Base-by-base conservation (phyloP, 2,329 filamentous ascomycete species). In the Pyrenochaeta sp. region DNA sequence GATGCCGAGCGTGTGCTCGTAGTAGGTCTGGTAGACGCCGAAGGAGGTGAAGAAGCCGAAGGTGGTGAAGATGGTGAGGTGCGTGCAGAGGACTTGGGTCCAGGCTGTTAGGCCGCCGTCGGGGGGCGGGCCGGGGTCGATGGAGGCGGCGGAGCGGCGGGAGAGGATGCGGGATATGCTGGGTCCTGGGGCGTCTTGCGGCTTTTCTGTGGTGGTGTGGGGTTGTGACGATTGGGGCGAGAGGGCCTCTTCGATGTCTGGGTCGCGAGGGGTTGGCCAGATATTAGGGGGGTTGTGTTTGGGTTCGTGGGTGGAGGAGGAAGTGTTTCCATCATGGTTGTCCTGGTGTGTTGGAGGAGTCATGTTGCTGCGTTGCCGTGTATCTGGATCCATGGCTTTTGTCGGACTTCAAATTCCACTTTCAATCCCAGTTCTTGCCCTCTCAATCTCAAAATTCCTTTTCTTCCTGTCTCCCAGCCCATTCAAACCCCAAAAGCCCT, bases 1-100 rank as follows among this genome's bases (percentile, higher is more conserved):
- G 13, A 64, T 65, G 5, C 55, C 54, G 31, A 58, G 80, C 45
- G 30, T 67, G 49, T 55, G 72, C 57, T 22, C 70, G 49, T 83
- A 84, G 61, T 78, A 77, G 3, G 75, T 74, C 48, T 84, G 80
- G 42, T 81, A 84, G 3, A 79, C 75, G 3, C 81, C 81, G 47
- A 81, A 83, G n/a, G 77, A 77, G 30, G 75, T 77, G 56, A 79
- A 74, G 45, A 76, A 79, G 3, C 50, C 72, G 75, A 82, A 85
- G 1, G 81, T 81, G 52, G 79, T 82, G 61, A 83, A 80, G 53
- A 81, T 79, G 31, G 82, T 72, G 34, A 80, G 66, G 55, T 65
- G 61, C 2, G 81, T 81, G 2, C 71, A 76, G 8, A 81, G 70
- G 2, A 74, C 71, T 55, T 84, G 81, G 1, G 74, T 67, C 81